phyloP scores from a whole-genome alignment of 2,329 filamentous ascomycete genomes.

The Didymella pinodella region DNA sequence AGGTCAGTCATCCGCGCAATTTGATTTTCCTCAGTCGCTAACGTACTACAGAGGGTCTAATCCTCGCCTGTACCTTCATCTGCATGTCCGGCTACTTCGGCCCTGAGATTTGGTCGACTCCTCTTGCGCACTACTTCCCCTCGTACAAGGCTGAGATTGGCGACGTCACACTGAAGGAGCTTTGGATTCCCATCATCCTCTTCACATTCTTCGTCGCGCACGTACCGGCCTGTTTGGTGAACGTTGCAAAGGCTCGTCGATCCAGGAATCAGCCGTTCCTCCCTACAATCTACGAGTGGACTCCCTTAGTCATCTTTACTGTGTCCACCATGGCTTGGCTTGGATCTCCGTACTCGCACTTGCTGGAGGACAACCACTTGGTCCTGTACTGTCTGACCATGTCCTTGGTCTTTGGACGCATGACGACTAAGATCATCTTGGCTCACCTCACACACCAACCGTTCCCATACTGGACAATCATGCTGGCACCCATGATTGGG shows the following conservation, averaged over 20 bases:
- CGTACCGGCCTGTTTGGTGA: conserved; percentile 86
- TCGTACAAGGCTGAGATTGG: conserved; percentile 64
- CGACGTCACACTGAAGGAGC: conserved; percentile 80
- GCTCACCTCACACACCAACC: conserved; percentile 92
- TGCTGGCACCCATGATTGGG: conserved; percentile 84
- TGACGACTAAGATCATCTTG: conserved; percentile 99
- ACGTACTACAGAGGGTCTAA: conserved; percentile 72
- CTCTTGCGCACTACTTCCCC: conserved; percentile 66
- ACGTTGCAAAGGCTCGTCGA: conserved; percentile 80
- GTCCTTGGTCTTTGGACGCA: conserved; percentile 95
- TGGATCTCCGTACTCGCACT: conserved; percentile 83
- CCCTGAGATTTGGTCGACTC: conserved; percentile 83
- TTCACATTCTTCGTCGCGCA: conserved; percentile 64
- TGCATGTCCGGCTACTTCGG: conserved; percentile 86
- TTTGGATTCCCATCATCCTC: conserved; percentile 75
- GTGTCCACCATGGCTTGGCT: conserved; percentile 81
- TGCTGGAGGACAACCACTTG: conserved; percentile 85
- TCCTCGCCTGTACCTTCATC: conserved; percentile 89
- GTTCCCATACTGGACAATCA: conserved; percentile 95
- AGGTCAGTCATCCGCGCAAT: conserved; percentile 38
- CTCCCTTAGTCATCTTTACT: conserved; percentile 85
- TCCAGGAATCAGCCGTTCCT: conserved; percentile 75
- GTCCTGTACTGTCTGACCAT: conserved; percentile 92
- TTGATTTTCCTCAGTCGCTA: conserved; percentile 8
- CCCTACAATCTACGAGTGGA: conserved; percentile 92